Evolutionary conservation across 176 grass and related monocot genomes (phyloP), one percentile per base, ranked within the genome.

Genomic region (Echinochloa phyllopogon): DNA sequence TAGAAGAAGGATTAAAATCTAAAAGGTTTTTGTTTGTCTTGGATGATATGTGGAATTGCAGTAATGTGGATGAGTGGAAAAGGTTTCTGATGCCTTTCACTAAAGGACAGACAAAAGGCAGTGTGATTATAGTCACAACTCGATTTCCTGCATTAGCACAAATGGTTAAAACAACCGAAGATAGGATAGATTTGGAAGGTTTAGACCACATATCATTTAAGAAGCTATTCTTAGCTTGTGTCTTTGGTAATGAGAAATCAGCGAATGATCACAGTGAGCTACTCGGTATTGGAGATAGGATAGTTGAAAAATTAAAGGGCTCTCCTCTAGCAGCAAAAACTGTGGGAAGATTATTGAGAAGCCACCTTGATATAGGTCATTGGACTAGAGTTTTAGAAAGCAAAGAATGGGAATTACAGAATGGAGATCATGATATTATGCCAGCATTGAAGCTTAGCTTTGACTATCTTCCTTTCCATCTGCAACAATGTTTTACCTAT

Each of bases 311-410:
- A 76, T 15, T 88, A 16, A 67, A 74, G 21, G 72, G 68, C 2
- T 69, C 33, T 0, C 86, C 86, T 15, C 64, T 83, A 21, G 86
- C 70, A 1, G 79, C 66, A 77, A 88, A 83, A 83, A 83, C 71
- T 3, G 86, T 88, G 14, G 12, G 69, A 45, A 48, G 21, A 16
- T 23, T 71, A 6, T 24, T 71, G 23, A 63, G 4, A 74, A 27
- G 0, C 4, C 70, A 2, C 20, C 60, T 63, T 33, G 27, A 14
- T 81, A 74, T 37, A 2, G 10, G 36, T 0, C 42, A 87, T 13
- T 87, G 85, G 85, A 61, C 4, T 27, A 72, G 37, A 80, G 65
- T 87, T 65, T 25, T 56, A 17, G 16, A 65, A n/a, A 81, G 69
- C 15, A 68, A 50, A 16, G 61, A 69, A 52, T 81, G 85, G 85